phyloP scores from a whole-genome alignment of 1,139 yeast species.

The Saccharomyces pastorianus region DNA sequence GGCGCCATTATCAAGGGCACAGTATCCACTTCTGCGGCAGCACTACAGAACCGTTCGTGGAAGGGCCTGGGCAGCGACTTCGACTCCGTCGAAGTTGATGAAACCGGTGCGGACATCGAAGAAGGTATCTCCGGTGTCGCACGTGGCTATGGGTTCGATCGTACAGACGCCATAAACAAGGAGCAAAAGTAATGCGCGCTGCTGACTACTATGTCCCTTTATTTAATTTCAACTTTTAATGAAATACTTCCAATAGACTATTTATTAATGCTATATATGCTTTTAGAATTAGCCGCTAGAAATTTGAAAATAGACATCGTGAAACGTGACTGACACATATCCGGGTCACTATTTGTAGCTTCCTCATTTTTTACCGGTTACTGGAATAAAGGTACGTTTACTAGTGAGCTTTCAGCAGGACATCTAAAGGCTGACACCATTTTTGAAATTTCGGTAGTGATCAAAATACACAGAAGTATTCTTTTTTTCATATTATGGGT shows the following conservation, averaged over 20 bases:
- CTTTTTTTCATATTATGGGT: conserved; percentile 42
- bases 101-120: conserved; percentile 64
- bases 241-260: not conserved
- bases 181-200: not conserved
- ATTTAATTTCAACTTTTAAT: not conserved
- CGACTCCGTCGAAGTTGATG: conserved; percentile 37
- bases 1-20: conserved; percentile 64
- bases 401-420: not conserved
- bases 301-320: not conserved
- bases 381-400: not conserved
- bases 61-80: conserved; percentile 87
- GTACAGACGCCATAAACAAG: conserved; percentile 9
- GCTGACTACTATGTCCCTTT: not conserved
- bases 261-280: not conserved
- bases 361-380: not conserved
- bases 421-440: not conserved
- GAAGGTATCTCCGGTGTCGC: conserved; percentile 86
- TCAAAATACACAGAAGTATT: not conserved
- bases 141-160: conserved; percentile 52
- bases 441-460: not conserved
- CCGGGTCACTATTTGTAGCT: not conserved
- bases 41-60: conserved; percentile 72
- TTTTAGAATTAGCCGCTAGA: not conserved
- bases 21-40: conserved; percentile 80
- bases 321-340: not conserved